phyloP scores from a whole-genome alignment of 2,329 filamentous ascomycete species.

The Alternaria novae-zelandiae region DNA sequence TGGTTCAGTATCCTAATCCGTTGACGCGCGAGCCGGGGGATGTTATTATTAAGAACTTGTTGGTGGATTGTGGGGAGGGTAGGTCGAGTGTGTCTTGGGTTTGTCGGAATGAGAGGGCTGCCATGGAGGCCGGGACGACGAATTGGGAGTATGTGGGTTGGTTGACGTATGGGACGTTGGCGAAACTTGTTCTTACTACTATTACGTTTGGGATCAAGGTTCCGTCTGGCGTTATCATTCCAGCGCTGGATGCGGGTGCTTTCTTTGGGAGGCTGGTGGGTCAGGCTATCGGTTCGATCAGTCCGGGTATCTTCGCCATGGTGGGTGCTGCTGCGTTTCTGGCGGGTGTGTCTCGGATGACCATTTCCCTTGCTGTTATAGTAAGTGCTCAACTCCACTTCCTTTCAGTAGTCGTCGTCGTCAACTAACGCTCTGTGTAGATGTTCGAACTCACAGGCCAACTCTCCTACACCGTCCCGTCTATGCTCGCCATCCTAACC shows the following conservation, averaged over 20 bases:
- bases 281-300: constrained; percentile 53
- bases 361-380: constrained; percentile 64
- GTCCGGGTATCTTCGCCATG: constrained; percentile 66
- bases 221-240: constrained; percentile 67
- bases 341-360: constrained; percentile 65
- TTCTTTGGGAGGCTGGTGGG: constrained; percentile 64
- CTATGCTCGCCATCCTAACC: constrained; percentile 66
- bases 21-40: constrained; percentile 63
- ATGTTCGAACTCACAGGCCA: constrained; percentile 68
- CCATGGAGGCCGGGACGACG: neutral
- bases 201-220: constrained; percentile 67
- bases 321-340: constrained; percentile 66
- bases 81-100: constrained; percentile 53
- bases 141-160: constrained; percentile 57
- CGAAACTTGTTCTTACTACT: constrained; percentile 63
- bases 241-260: constrained; percentile 63
- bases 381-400: neutral
- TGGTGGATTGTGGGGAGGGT: constrained; percentile 59
- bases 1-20: constrained; percentile 64
- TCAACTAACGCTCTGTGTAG: neutral
- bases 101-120: constrained; percentile 56
- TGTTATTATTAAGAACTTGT: constrained; percentile 61
- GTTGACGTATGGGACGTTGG: constrained; percentile 60
- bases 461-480: constrained; percentile 63
- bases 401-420: neutral